phyloP scores from a whole-genome alignment of 805 yeast species.

The Metschnikowia chrysomelidarum region DNA sequence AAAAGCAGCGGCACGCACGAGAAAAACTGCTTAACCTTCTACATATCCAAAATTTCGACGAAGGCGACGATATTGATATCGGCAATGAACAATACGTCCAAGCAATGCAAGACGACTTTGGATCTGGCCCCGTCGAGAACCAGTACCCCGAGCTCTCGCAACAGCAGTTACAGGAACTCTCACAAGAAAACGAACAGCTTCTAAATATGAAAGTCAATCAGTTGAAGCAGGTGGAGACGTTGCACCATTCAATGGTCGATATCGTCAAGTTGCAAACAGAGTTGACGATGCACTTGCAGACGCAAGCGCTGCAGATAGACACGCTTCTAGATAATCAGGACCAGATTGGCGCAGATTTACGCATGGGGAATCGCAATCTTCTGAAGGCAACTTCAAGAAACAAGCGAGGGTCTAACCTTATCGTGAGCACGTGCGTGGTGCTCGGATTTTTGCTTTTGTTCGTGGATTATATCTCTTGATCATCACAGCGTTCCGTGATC shows the following conservation, averaged over 20 bases:
- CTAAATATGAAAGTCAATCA: slow-evolving; percentile 58
- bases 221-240: slow-evolving; percentile 54
- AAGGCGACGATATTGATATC: slow-evolving; percentile 23
- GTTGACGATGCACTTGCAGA: slow-evolving; percentile 64
- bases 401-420: slow-evolving; percentile 53
- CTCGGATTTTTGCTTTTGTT: slow-evolving; percentile 57
- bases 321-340: slow-evolving; percentile 64
- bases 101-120: slow-evolving; percentile 14
- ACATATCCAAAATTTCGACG: slow-evolving; percentile 43
- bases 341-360: slow-evolving; percentile 61
- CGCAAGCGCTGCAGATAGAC: slow-evolving; percentile 70
- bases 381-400: slow-evolving; percentile 66
- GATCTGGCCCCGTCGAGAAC: slow-evolving; percentile 4
- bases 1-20: slow-evolving; percentile 46
- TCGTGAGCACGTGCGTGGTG: slow-evolving; percentile 53
- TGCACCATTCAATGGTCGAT: slow-evolving; percentile 65
- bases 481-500: too few species aligned
- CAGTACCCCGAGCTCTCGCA: slow-evolving; percentile 29
- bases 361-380: slow-evolving; percentile 68
- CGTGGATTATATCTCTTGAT: slow-evolving; percentile 42
- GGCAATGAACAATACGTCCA: slow-evolving; percentile 13
- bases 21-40: slow-evolving; percentile 32
- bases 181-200: slow-evolving; percentile 57
- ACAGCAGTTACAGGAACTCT: slow-evolving; percentile 57
- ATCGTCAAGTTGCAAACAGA: slow-evolving; percentile 75